phyloP scores from a whole-genome alignment of 371 early-diverging fungal genomes.

The Saksenaea oblongispora region DNA sequence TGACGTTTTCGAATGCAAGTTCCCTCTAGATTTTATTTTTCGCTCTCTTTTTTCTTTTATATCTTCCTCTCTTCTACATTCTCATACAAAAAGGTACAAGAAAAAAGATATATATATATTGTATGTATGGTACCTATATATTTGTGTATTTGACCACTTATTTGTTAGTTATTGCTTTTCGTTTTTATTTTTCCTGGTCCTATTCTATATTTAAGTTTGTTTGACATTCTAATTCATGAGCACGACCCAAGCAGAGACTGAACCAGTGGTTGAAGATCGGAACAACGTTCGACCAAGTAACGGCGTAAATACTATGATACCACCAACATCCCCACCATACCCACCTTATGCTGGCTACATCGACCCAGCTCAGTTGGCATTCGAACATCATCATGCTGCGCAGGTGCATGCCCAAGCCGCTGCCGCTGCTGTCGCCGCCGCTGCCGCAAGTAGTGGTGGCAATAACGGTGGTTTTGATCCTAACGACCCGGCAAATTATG shows the following conservation, averaged over 20 bases:
- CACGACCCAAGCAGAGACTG: background rate
- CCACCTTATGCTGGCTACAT: conserved; percentile 16
- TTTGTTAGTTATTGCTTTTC: background rate
- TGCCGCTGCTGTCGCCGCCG: conserved; percentile 2
- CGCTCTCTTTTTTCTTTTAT: background rate
- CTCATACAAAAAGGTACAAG: background rate
- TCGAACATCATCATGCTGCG: conserved; percentile 4
- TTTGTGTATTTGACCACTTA: background rate
- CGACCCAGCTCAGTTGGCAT: conserved; percentile 11
- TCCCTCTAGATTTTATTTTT: background rate
- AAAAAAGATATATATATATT: too few species aligned
- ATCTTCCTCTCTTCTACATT: background rate
- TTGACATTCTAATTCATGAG: conserved; percentile 3
- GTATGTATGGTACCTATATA: too few species aligned
- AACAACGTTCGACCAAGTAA: conserved; percentile 1
- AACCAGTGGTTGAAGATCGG: background rate
- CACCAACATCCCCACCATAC: conserved; percentile 15
- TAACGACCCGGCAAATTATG: conserved; percentile 19
- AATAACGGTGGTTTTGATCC: conserved; percentile 17
- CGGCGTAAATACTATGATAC: background rate
- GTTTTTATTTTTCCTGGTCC: background rate
- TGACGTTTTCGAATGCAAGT: conserved; percentile 3
- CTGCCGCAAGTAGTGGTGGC: background rate
- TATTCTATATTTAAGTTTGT: background rate
- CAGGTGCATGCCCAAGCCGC: conserved; percentile 6